Evolutionary conservation across 176 grass and related monocot genomes (phyloP).

Genomic region (Areca catechu): DNA sequence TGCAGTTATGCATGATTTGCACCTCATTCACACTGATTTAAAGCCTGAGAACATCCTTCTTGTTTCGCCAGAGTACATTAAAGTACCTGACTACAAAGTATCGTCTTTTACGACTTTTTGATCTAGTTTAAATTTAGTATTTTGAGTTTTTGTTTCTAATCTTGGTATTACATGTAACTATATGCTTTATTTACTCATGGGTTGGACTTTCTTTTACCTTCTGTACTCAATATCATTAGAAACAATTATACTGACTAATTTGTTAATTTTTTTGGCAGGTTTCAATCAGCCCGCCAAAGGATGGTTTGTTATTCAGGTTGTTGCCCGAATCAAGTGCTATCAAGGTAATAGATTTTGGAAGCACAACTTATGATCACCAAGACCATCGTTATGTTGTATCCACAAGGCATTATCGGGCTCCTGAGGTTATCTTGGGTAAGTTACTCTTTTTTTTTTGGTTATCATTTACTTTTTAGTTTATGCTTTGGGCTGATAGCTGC

Average conservation of each 20-base stretch:
- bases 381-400: conserved; percentile 85
- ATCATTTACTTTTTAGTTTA: conserved; percentile 5
- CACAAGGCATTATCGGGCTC: conserved; percentile 85
- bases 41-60: conserved; percentile 99
- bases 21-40: conserved; percentile 99
- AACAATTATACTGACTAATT: not conserved
- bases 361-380: conserved; percentile 57
- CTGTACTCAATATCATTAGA: no score
- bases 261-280: conserved; percentile 21
- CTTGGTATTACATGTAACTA: no score
- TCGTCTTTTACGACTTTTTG: not conserved
- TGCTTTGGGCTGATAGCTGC: conserved; percentile 3
- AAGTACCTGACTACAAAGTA: conserved; percentile 99
- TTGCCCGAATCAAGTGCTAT: conserved; percentile 85
- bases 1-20: conserved; percentile 99
- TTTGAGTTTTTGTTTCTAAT: not conserved
- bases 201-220: no score
- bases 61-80: conserved; percentile 90
- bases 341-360: conserved; percentile 99
- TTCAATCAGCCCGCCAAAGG: conserved; percentile 44
- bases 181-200: no score
- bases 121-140: not conserved
- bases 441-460: not conserved
- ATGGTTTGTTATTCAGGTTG: conserved; percentile 61
- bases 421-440: conserved; percentile 88